Base-by-base conservation (phyloP, 169 alveolate genomes). In the Cryptosporidium bovis region DNA sequence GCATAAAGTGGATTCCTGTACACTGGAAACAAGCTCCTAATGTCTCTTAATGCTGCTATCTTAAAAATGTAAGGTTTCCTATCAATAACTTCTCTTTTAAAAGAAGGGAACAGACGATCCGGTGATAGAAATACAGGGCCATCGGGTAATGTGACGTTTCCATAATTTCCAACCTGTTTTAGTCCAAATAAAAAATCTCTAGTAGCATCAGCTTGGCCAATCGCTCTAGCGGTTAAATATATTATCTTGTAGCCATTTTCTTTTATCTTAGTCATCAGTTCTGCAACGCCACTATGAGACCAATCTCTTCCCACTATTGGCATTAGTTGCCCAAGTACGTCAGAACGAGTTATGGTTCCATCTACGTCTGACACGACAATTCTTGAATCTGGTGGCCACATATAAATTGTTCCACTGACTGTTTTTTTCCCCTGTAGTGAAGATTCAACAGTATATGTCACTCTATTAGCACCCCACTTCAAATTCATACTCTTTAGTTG, bases 91-190 rank as follows among this genome's bases (percentile, higher is more conserved):
- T 97, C 99, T 90, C 99, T 94, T 84, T 95, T 95, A 90, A 97
- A 95, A 15, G 99, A 95, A 48, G 96, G 95, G 89, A 97, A 92
- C 29, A 97, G 90, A 33, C 99, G 94, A 90, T 97, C 99, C 16
- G 99, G 99, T 46, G 98, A 94, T 92, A 97, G 94, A 82, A 98
- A 95, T 65, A 97, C 89, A 12, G 99, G 99, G 0, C 99, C 99
- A 68, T 93, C 95, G 40, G 98, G 97, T 31, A 92, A 90, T 34
- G 84, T 84, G 8, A 31, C 65, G 60, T 83, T 64, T 15, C 90
- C 90, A 48, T 40, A 92, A 83, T 92, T 91, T 29, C 93, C 93
- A 50, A 95, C 94, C 92, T 97, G 97, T 15, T 93, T 91, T 16
- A 97, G 91, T 18, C 96, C 94, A 68, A 93, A 91, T 31, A 98